phyloP scores from a whole-genome alignment of 345 rosid species.

The Raphanus raphanistrum region DNA sequence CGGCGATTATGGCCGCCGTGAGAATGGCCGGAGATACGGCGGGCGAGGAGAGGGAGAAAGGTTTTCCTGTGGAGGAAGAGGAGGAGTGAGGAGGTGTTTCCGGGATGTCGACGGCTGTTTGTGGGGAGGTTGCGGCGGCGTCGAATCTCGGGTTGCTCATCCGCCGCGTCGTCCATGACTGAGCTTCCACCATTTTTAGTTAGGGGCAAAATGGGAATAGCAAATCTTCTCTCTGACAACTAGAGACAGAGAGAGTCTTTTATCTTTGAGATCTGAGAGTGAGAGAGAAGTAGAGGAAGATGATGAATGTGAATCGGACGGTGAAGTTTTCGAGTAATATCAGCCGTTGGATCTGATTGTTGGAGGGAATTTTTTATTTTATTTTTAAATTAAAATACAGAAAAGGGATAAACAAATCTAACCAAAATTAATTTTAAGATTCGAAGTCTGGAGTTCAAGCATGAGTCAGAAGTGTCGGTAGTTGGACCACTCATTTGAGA shows the following conservation, averaged over 20 bases:
- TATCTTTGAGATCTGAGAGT: constrained; percentile 48
- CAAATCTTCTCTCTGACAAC: constrained; percentile 6
- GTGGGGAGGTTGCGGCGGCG: constrained; percentile 42
- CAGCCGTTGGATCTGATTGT: constrained; percentile 50
- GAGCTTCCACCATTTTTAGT: constrained; percentile 81
- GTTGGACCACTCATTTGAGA: constrained; percentile 38
- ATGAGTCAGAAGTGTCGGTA: constrained; percentile 45
- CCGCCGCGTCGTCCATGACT: constrained; percentile 94
- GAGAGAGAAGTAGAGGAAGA: constrained; percentile 14
- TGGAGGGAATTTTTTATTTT: constrained; percentile 31
- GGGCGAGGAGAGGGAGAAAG: constrained; percentile 34
- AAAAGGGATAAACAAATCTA: constrained; percentile 4
- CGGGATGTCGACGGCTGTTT: constrained; percentile 69
- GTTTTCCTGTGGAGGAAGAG: constrained; percentile 41
- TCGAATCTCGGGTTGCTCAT: constrained; percentile 94
- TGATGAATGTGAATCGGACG: constrained; percentile 50
- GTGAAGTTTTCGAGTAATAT: constrained; percentile 23
- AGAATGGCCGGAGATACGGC: constrained; percentile 57
- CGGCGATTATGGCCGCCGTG: constrained; percentile 71
- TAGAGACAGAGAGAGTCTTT: constrained; percentile 20
- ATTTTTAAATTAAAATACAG: background rate
- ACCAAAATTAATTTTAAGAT: constrained; percentile 17
- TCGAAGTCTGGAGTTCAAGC: constrained; percentile 34
- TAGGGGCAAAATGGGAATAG: background rate
- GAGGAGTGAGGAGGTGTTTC: constrained; percentile 65